phyloP scores from a whole-genome alignment of 805 yeast species.

The Lipomyces starkeyi region DNA sequence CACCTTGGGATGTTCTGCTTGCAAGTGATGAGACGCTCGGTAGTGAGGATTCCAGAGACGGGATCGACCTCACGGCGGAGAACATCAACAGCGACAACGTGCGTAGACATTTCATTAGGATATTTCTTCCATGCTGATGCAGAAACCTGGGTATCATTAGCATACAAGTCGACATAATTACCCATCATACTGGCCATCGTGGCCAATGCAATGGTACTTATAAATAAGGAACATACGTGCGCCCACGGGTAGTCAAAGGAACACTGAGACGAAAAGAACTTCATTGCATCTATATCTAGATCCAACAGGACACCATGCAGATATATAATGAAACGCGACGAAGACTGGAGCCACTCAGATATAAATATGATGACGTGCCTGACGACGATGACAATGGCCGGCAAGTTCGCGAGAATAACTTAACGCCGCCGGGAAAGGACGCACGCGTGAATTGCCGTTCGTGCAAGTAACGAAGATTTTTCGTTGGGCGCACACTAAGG shows the following conservation, averaged over 20 bases:
- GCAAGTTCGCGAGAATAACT: not conserved
- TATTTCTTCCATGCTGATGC: conserved; percentile 97
- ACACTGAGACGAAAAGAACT: conserved; percentile 73
- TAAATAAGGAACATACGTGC: conserved; percentile 66
- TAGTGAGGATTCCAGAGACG: conserved; percentile 60
- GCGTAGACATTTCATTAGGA: conserved; percentile 92
- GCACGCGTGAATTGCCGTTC: not conserved
- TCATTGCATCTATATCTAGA: conserved; percentile 57
- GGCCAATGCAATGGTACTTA: not conserved
- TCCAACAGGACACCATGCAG: not conserved
- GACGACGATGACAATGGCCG: not conserved
- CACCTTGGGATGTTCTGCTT: conserved; percentile 85
- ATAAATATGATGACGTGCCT: not conserved
- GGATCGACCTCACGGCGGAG: conserved; percentile 71
- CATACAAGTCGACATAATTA: conserved; percentile 47
- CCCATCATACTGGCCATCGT: not conserved
- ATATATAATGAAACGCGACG: not conserved
- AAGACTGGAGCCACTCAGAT: not conserved
- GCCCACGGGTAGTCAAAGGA: conserved; percentile 88
- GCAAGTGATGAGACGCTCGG: conserved; percentile 89
- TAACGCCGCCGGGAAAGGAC: not conserved
- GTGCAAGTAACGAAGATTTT: not conserved
- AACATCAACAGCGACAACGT: conserved; percentile 92
- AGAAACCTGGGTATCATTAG: conserved; percentile 60
- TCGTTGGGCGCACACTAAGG: not conserved